Evolutionary conservation across 73 alveolate genomes (phyloP).

Genomic region (Paramecium primaurelia): DNA sequence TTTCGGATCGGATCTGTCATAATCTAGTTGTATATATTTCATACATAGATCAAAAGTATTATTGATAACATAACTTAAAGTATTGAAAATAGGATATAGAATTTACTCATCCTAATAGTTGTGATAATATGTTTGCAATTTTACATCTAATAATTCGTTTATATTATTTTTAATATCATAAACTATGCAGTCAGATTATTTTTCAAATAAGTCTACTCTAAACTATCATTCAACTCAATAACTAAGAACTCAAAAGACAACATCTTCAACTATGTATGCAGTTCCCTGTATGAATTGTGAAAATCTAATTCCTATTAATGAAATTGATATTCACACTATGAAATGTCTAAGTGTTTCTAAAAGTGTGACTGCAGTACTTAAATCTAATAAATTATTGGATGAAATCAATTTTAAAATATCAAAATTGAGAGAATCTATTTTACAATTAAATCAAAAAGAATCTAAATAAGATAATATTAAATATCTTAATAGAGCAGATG

Average conservation of each 20-base stretch:
- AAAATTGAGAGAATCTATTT: conserved; percentile 33
- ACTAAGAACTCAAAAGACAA: neutral
- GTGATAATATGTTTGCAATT: neutral
- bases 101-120: neutral
- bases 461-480: neutral
- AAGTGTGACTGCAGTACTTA: conserved; percentile 32
- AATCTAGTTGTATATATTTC: neutral
- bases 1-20: neutral
- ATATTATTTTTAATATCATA: neutral
- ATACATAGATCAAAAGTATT: neutral
- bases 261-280: neutral
- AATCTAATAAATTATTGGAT: neutral
- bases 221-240: neutral
- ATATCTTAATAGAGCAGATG: conserved; percentile 24
- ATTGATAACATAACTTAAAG: neutral
- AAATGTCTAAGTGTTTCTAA: neutral
- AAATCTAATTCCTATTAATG: neutral
- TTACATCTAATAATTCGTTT: neutral
- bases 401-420: conserved; percentile 27
- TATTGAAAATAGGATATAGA: neutral
- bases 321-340: neutral
- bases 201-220: neutral
- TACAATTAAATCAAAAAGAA: neutral
- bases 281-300: conserved; percentile 51
- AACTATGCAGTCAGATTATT: neutral